Evolutionary conservation across 225 moss, liverwort and hornwort species (phyloP).

Genomic region (Lunularia cruciata): DNA sequence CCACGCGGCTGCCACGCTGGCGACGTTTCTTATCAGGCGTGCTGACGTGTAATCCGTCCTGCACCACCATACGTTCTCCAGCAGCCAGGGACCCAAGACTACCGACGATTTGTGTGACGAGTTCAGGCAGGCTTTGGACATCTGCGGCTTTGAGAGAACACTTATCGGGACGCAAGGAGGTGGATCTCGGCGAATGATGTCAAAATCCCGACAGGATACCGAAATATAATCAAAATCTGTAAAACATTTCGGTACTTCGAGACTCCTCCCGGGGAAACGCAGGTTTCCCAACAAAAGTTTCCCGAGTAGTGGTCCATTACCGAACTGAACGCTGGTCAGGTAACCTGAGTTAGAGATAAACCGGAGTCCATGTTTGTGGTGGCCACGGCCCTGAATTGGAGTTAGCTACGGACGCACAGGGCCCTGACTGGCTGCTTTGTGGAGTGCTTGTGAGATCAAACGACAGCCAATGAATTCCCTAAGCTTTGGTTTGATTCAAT

Average conservation of each 20-base stretch:
- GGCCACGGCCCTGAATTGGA: background rate
- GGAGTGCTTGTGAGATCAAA: conserved; percentile 2
- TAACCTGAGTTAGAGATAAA: too few relatives aligned
- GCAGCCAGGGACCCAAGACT: background rate
- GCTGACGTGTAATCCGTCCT: background rate
- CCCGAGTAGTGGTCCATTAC: too few relatives aligned
- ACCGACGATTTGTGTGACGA: background rate
- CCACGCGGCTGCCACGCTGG: conserved; percentile 18
- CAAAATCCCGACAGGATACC: too few relatives aligned
- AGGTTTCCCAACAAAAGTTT: too few relatives aligned
- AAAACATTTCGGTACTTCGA: too few relatives aligned
- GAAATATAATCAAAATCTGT: too few relatives aligned
- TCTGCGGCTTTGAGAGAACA: too few relatives aligned
- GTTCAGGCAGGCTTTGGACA: too few relatives aligned
- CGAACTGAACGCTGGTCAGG: too few relatives aligned
- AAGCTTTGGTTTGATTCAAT: conserved; percentile 4
- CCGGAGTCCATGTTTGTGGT: conserved; percentile 12
- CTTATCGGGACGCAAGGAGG: too few relatives aligned
- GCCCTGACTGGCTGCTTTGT: background rate
- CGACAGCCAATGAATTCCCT: conserved; percentile 18
- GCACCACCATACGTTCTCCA: conserved; percentile 13
- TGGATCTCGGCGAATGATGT: too few relatives aligned
- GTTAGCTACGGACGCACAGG: background rate
- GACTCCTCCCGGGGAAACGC: too few relatives aligned
- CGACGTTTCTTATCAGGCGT: background rate